phyloP scores from a whole-genome alignment of 2,329 filamentous ascomycete genomes.

The Anisogramma anomala region DNA sequence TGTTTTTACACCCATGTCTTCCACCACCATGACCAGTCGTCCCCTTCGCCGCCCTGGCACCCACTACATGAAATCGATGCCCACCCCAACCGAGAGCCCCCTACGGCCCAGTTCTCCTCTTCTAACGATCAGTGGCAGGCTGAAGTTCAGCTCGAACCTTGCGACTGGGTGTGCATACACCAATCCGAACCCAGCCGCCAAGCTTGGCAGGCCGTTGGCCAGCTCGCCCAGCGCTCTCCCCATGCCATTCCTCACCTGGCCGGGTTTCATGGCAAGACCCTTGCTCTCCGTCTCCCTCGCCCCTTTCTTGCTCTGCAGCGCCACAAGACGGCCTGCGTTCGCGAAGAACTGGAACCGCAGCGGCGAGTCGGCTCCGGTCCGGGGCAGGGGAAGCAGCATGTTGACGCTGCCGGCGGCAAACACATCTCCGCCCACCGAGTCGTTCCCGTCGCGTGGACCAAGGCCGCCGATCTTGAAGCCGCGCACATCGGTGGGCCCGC shows the following conservation, averaged over 20 bases:
- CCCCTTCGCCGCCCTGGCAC: background rate
- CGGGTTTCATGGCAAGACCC: constrained; percentile 32
- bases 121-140: constrained; percentile 69
- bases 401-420: constrained; percentile 85
- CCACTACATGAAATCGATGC: constrained; percentile 79
- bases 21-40: background rate
- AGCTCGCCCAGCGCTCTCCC: constrained; percentile 56
- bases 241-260: constrained; percentile 42
- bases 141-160: constrained; percentile 92
- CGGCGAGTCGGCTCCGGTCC: constrained; percentile 69
- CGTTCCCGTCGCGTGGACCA: constrained; percentile 73
- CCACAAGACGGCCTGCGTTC: constrained; percentile 77
- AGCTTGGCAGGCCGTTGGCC: constrained; percentile 64
- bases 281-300: constrained; percentile 23
- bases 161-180: constrained; percentile 93
- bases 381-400: constrained; percentile 73
- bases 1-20: background rate
- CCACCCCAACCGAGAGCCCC: constrained; percentile 88
- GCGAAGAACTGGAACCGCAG: constrained; percentile 82
- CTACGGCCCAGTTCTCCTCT: constrained; percentile 81
- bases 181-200: constrained; percentile 76
- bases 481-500: constrained; percentile 86
- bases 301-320: constrained; percentile 47
- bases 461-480: constrained; percentile 86
- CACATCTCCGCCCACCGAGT: constrained; percentile 82